These are phyloP conservation scores for Suillus spraguei DNA, from an alignment of 768 basidiomycete genomes.

Conservation along the genomic window DNA sequence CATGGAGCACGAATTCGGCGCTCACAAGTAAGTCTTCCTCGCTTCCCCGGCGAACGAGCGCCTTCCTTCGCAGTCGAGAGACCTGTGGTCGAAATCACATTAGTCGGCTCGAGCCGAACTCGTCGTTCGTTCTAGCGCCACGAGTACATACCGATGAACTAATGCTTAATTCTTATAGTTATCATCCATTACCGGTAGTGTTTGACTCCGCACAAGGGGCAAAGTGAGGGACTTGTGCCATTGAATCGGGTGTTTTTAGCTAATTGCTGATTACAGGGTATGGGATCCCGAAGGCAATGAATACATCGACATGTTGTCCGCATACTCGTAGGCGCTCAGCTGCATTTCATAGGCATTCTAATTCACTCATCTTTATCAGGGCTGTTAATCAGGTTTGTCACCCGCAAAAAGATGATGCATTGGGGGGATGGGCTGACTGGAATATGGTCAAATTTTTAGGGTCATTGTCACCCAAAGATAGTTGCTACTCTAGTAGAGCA, in stretches of 20 bases:
- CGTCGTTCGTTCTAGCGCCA: constrained; percentile 27
- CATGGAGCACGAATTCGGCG: constrained; percentile 80
- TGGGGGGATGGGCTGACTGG: constrained; percentile 10
- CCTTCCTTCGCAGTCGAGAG: constrained; percentile 18
- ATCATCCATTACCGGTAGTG: constrained; percentile 93
- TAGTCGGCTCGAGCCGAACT: constrained; percentile 17
- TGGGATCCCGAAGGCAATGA: constrained; percentile 96
- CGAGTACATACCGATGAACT: constrained; percentile 27
- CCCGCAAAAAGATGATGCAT: constrained; percentile 4
- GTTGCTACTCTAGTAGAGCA: constrained; percentile 81
- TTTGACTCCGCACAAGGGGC: constrained; percentile 91
- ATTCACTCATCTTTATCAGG: constrained; percentile 38
- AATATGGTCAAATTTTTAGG: constrained; percentile 41
- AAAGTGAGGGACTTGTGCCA: constrained; percentile 65
- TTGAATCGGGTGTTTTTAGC: constrained; percentile 14
- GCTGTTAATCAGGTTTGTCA: constrained; percentile 82
- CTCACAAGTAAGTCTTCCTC: constrained; percentile 77
- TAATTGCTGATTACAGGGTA: constrained; percentile 46
- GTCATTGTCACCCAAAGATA: constrained; percentile 92
- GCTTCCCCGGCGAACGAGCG: constrained; percentile 11
- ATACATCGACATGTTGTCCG: constrained; percentile 98
- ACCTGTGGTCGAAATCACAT: constrained; percentile 22
- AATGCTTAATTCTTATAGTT: constrained; percentile 63
- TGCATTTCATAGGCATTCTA: constrained; percentile 9
- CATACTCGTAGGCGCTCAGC: constrained; percentile 78